phyloP scores from a whole-genome alignment of 2,329 filamentous ascomycete genomes.

The Aspergillus transmontanensis region DNA sequence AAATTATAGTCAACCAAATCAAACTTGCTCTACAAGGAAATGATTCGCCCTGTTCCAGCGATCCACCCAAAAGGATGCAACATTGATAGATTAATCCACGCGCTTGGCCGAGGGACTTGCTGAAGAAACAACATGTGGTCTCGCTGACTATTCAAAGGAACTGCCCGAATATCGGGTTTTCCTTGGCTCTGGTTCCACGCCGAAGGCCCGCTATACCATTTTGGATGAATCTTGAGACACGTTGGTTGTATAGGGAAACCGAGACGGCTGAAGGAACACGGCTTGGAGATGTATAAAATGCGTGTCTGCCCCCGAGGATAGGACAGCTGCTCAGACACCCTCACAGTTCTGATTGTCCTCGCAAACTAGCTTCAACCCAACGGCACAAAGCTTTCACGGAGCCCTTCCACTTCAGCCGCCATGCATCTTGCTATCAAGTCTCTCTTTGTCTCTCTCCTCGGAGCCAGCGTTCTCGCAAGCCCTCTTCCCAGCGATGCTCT shows the following conservation, averaged over 20 bases:
- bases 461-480: neutral
- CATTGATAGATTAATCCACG: neutral
- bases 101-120: neutral
- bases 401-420: neutral
- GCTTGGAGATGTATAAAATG: neutral
- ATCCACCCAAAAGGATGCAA: neutral
- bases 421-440: neutral
- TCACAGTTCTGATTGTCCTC: neutral
- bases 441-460: neutral
- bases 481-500: neutral
- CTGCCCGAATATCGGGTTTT: neutral
- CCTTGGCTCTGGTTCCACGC: neutral
- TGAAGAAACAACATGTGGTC: neutral
- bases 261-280: neutral
- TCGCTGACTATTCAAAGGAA: neutral
- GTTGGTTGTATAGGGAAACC: neutral
- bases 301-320: neutral
- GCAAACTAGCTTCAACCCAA: neutral
- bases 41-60: neutral
- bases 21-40: neutral
- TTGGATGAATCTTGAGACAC: neutral
- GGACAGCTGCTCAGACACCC: neutral
- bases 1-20: neutral
- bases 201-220: neutral
- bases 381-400: neutral